Evolutionary conservation across 345 rosid species (phyloP).

Genomic region (Raphanus sativus): DNA sequence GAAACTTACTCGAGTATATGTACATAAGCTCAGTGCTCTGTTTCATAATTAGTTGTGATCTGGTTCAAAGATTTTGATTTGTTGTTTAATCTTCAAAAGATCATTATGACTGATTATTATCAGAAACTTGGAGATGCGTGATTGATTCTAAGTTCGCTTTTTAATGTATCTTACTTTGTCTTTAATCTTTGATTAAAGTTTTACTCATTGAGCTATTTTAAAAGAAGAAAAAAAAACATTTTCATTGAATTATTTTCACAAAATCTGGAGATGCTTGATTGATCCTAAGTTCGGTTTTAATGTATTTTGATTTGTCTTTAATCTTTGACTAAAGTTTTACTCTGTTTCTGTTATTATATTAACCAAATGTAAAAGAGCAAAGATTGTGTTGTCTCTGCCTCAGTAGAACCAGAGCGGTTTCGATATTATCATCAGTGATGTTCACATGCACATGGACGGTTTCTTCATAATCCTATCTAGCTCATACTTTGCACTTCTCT

Average conservation of each 20-base stretch:
- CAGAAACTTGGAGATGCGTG: background rate
- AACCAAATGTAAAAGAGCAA: slow-evolving; percentile 62
- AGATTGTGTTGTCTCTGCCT: slow-evolving; percentile 56
- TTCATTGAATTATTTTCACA: background rate
- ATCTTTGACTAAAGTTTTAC: background rate
- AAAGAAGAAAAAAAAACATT: background rate
- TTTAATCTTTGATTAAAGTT: no score
- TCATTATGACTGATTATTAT: background rate
- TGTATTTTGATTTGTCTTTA: background rate
- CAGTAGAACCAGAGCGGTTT: slow-evolving; percentile 49
- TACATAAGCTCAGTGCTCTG: background rate
- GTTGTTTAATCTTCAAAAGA: background rate
- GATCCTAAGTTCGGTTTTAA: background rate
- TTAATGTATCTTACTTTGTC: background rate
- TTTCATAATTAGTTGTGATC: background rate
- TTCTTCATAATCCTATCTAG: slow-evolving; percentile 20
- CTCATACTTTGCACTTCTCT: background rate
- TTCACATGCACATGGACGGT: slow-evolving; percentile 91
- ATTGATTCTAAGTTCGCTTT: background rate
- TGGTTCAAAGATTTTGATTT: background rate
- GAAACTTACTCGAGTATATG: background rate
- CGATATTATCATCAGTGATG: slow-evolving; percentile 84
- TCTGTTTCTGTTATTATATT: slow-evolving; percentile 51
- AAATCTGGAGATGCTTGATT: background rate
- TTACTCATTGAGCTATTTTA: background rate